A percentile compares a stretch with the other conserved stretches of the same genome.
Evolutionary conservation across 2,329 filamentous ascomycete genomes (phyloP).

Genomic region (Beauveria medogensis): DNA sequence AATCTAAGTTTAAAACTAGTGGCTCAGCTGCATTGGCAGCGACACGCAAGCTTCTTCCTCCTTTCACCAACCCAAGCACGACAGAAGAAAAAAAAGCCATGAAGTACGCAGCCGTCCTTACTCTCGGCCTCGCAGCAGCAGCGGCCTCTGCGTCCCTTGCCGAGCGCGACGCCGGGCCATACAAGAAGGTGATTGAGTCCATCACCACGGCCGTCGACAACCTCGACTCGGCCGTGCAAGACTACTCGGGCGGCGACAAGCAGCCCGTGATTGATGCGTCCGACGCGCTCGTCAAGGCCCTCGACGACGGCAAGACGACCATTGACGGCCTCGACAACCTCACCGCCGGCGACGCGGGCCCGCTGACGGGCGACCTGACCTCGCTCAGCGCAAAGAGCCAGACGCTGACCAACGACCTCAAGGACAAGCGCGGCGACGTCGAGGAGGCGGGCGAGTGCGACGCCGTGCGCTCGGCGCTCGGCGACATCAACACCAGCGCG

Average conservation of each 20-base stretch:
- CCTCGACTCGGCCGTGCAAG: constrained; percentile 5
- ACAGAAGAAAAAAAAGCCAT: background rate
- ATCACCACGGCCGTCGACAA: constrained; percentile 4
- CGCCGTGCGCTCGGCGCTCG: background rate
- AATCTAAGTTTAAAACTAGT: background rate
- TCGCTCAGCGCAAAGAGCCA: constrained; percentile 7
- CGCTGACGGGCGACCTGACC: background rate
- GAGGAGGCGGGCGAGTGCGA: constrained; percentile 7
- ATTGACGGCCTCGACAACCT: constrained; percentile 2
- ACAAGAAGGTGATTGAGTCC: constrained; percentile 7
- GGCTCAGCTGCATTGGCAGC: background rate
- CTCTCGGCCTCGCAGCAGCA: background rate
- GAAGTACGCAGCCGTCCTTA: background rate
- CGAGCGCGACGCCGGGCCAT: constrained; percentile 6
- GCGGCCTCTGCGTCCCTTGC: constrained; percentile 2
- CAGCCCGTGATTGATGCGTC: constrained; percentile 6
- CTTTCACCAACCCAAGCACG: background rate
- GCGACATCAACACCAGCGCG: constrained; percentile 4
- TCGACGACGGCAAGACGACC: constrained; percentile 7
- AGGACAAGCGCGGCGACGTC: constrained; percentile 7
- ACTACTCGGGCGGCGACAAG: constrained; percentile 5
- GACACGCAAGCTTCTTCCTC: background rate
- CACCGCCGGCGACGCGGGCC: background rate
- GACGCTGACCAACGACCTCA: constrained; percentile 14
- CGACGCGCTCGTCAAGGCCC: constrained; percentile 5